Evolutionary conservation across 441 rosid genomes (phyloP).

Genomic region (Isatis lusitanica): DNA sequence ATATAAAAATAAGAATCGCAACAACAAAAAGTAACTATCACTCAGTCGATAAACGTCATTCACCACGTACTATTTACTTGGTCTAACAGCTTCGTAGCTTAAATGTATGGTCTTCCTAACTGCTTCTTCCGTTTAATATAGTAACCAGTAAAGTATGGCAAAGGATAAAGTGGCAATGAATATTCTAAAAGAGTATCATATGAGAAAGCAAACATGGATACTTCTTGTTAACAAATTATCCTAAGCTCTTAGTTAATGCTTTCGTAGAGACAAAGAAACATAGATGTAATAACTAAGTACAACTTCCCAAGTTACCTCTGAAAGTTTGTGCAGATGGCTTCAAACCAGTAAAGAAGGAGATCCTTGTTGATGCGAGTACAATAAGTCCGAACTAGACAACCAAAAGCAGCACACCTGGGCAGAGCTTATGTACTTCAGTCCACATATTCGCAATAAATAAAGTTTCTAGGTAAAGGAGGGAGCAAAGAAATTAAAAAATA

Average conservation of each 20-base stretch:
- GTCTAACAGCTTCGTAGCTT: constrained; percentile 2
- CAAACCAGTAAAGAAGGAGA: constrained; percentile 77
- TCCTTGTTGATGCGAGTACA: constrained; percentile 59
- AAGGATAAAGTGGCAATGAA: constrained; percentile 6
- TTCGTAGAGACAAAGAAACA: constrained; percentile 16
- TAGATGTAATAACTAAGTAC: constrained; percentile 9
- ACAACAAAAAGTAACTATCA: not conserved
- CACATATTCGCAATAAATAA: not conserved
- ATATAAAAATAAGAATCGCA: not conserved
- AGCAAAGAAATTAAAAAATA: not conserved
- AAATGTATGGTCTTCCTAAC: constrained; percentile 11
- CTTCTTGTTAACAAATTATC: constrained; percentile 15
- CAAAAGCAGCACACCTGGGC: constrained; percentile 83
- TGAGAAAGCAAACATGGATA: constrained; percentile 10
- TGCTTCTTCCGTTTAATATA: constrained; percentile 8
- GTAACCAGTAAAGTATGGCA: constrained; percentile 3
- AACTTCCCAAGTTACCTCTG: constrained; percentile 60
- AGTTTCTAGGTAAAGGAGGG: constrained; percentile 10
- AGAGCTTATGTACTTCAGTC: constrained; percentile 27
- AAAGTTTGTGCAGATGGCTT: constrained; percentile 71
- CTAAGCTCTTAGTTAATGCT: constrained; percentile 21
- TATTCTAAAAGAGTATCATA: constrained; percentile 12
- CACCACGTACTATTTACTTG: not conserved
- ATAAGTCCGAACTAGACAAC: constrained; percentile 62
- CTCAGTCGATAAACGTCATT: not conserved